phyloP scores from a whole-genome alignment of 148 eudicot species.

The Polygonum aviculare region DNA sequence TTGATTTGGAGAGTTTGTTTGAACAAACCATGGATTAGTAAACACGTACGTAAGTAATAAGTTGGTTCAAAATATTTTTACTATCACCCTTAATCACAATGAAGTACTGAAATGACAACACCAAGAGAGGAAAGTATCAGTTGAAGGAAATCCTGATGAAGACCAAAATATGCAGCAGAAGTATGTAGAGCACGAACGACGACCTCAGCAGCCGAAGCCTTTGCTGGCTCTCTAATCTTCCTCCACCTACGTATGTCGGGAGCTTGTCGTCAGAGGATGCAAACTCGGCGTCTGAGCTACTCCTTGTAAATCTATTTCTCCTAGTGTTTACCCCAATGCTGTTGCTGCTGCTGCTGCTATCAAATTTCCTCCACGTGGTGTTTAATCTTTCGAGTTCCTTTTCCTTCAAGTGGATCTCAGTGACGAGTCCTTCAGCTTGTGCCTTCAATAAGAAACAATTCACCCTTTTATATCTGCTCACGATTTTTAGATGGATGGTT shows the following conservation, averaged over 20 bases:
- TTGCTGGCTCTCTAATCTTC: conserved; percentile 52
- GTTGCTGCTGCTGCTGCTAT: conserved; percentile 20
- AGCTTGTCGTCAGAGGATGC: conserved; percentile 37
- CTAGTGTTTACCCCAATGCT: conserved; percentile 46
- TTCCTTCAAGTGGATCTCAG: conserved; percentile 78
- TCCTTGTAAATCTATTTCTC: conserved; percentile 56
- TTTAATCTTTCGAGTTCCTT: conserved; percentile 77
- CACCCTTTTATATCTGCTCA: neutral
- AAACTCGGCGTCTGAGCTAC: conserved; percentile 31
- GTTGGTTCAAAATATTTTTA: too few species aligned
- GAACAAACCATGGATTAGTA: too few species aligned
- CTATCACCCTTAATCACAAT: too few species aligned
- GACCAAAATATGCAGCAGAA: conserved; percentile 71
- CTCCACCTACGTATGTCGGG: conserved; percentile 45
- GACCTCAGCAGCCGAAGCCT: conserved; percentile 78
- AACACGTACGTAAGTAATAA: too few species aligned
- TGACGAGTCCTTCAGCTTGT: conserved; percentile 79
- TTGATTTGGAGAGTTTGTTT: too few species aligned
- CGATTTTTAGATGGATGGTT: neutral
- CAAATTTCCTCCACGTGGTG: conserved; percentile 53
- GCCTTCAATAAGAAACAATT: conserved; percentile 32
- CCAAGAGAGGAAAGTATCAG: neutral
- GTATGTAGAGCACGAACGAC: conserved; percentile 79
- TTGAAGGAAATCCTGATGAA: conserved; percentile 72
- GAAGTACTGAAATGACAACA: neutral